These are phyloP conservation scores for Pinus tabuliformis DNA, from an alignment of 75 land plant genomes.

Conservation along the genomic window DNA sequence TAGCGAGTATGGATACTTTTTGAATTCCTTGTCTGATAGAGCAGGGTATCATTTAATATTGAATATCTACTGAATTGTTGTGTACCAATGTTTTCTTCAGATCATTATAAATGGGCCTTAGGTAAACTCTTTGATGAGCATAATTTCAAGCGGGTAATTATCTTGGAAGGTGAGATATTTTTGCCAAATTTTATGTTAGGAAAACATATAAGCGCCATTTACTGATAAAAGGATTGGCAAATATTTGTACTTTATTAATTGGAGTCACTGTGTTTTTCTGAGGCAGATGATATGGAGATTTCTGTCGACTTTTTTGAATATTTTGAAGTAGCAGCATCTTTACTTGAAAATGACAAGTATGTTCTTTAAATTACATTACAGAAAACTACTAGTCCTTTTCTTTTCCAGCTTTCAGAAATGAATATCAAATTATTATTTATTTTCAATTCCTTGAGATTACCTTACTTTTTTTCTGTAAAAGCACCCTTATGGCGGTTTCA, in stretches of 20 bases:
- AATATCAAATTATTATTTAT: not conserved
- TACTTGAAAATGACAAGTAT: conserved; percentile 90
- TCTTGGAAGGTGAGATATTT: conserved; percentile 79
- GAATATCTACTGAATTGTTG: not conserved
- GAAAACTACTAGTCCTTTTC: not conserved
- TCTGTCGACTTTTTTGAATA: conserved; percentile 96
- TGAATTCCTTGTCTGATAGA: conserved; percentile 1
- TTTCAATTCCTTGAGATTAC: not conserved
- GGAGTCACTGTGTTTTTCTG: conserved; percentile 7
- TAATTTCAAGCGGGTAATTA: conserved; percentile 80
- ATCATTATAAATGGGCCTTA: conserved; percentile 98
- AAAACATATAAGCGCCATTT: not conserved
- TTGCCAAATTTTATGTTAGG: not conserved
- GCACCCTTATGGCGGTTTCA: conserved; percentile 91
- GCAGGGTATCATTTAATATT: not conserved
- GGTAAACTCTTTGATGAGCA: conserved; percentile 75
- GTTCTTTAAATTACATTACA: conserved; percentile 5
- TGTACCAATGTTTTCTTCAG: conserved; percentile 26
- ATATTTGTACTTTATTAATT: conserved; percentile 1
- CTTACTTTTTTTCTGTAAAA: conserved; percentile 1
- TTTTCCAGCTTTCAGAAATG: not conserved
- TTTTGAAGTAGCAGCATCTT: conserved; percentile 84
- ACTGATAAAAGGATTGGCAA: not conserved
- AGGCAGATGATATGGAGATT: conserved; percentile 99
- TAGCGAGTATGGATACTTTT: conserved; percentile 54